Evolutionary conservation across 495 filamentous ascomycete genomes (phyloP).

Genomic region (Xylaria palmicola): DNA sequence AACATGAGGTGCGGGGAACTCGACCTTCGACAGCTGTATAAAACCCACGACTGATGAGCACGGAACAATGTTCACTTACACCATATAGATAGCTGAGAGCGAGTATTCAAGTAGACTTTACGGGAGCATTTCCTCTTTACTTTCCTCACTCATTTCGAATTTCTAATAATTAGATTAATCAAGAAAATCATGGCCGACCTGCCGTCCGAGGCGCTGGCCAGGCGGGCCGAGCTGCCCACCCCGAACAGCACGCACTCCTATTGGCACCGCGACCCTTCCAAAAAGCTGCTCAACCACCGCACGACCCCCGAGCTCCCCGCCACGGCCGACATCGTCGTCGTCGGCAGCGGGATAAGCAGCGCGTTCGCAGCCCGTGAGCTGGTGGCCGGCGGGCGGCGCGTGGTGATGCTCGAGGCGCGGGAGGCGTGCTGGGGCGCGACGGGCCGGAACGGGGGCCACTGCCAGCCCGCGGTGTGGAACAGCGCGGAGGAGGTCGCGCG

Average conservation of each 20-base stretch:
- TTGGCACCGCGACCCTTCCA: constrained; percentile 65
- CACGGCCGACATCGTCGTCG: constrained; percentile 62
- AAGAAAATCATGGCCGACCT: not conserved
- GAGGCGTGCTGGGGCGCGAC: constrained; percentile 78
- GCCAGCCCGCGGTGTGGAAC: constrained; percentile 60
- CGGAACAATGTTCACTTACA: not conserved
- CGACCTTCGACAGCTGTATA: not conserved
- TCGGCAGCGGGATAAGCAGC: constrained; percentile 71
- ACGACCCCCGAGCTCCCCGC: constrained; percentile 60
- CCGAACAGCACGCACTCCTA: constrained; percentile 63
- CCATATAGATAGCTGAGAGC: too few relatives aligned
- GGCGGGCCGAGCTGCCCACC: constrained; percentile 41
- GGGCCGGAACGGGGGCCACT: constrained; percentile 77
- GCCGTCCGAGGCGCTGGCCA: not conserved
- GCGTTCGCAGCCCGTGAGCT: constrained; percentile 63
- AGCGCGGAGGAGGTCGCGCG: constrained; percentile 48
- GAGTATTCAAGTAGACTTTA: not conserved
- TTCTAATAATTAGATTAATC: not conserved
- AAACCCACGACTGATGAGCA: not conserved
- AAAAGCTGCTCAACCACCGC: constrained; percentile 56
- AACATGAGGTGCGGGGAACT: not conserved
- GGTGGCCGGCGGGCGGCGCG: constrained; percentile 21
- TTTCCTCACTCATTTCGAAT: not conserved
- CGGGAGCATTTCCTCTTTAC: not conserved
- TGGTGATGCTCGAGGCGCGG: constrained; percentile 75